Evolutionary conservation across 2,329 filamentous ascomycete genomes (phyloP), one percentile per base, ranked within the genome.

Genomic region (Fusarium praegraminearum): DNA sequence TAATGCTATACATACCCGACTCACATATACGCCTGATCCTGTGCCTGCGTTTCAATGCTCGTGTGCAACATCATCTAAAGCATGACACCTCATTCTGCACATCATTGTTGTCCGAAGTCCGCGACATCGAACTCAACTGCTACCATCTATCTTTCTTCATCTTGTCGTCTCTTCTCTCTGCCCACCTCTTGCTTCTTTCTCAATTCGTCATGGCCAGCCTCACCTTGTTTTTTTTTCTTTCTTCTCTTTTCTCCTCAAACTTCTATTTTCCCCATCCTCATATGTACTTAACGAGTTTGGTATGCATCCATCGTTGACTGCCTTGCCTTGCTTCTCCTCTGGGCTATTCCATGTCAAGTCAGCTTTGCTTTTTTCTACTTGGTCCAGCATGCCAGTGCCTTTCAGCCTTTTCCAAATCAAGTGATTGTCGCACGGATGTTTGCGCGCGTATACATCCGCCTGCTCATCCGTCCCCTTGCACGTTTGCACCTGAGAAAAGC

Each of bases 371-470:
- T 38, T 54, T 54, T 18, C 50, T 47, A 65, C 69, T 61, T 69
- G 59, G 46, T 41, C 30, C 50, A 67, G 51, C 67, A 47, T 62
- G 52, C 64, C 67, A 73, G 32, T 58, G 30, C 40, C 52, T 54
- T 51, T 69, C 57, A 72, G 57, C 67, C 73, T 73, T 74, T 73
- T 70, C 71, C 67, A 73, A 72, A 70, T 71, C 65, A 62, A 70
- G 62, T 49, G 20, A 38, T 62, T 59, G 30, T 65, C 62, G 63
- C 69, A 72, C 62, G 62, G 67, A 62, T 67, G 49, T 65, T 70
- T 62, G 71, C 57, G 60, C 69, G 65, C 43, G 40, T 70, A 60
- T 64, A 56, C 59, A 52, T 49, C 67, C 58, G 55, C 58, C 57
- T 43, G 38, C 45, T 60, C 43, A 51, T 71, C 45, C 68, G 44